These are phyloP conservation scores for Cornus kousa DNA, from an alignment of 148 eudicot genomes.

Conservation along the genomic window DNA sequence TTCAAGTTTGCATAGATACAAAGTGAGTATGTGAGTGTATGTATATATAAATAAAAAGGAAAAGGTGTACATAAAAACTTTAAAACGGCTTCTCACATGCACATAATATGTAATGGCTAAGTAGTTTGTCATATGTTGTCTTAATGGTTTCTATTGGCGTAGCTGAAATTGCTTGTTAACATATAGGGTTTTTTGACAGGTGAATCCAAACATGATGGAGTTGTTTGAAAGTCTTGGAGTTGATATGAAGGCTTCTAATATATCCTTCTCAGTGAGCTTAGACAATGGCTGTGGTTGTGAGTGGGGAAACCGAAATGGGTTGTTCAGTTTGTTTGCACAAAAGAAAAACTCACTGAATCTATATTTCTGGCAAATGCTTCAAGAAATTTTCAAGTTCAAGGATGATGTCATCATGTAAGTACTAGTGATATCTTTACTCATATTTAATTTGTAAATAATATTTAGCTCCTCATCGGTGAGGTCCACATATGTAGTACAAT, in stretches of 20 bases:
- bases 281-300: conserved; percentile 72
- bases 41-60: too few relatives aligned
- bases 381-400: conserved; percentile 15
- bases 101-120: too few relatives aligned
- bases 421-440: neutral
- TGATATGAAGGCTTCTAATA: conserved; percentile 83
- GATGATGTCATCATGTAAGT: conserved; percentile 60
- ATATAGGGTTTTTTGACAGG: conserved; percentile 38
- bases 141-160: too few relatives aligned
- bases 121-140: too few relatives aligned
- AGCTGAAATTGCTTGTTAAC: too few relatives aligned
- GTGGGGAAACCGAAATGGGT: conserved; percentile 90
- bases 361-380: conserved; percentile 78
- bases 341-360: conserved; percentile 72
- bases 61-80: too few relatives aligned
- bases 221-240: conserved; percentile 75
- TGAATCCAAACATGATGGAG: conserved; percentile 34
- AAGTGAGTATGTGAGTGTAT: too few relatives aligned
- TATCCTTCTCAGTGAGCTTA: conserved; percentile 92
- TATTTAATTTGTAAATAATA: too few relatives aligned
- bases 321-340: conserved; percentile 76
- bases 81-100: too few relatives aligned
- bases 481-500: too few relatives aligned
- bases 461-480: too few relatives aligned
- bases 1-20: too few relatives aligned